These are phyloP conservation scores for Cryptosporidium tyzzeri DNA, from an alignment of 169 alveolate species.

Conservation along the genomic window DNA sequence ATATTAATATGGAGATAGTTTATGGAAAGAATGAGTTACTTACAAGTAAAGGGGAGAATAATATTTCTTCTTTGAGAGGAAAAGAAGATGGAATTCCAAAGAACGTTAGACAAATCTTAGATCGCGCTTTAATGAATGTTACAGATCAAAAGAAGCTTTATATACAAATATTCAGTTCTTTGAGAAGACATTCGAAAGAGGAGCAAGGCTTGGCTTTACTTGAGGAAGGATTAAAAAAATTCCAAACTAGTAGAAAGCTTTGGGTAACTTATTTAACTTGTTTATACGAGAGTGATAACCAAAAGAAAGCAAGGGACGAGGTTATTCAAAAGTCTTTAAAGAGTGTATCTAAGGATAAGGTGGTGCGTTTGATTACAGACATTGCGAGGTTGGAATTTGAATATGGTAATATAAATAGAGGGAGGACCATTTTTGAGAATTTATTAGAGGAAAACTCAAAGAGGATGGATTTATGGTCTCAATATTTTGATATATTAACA, in stretches of 20 bases:
- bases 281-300: constrained; percentile 40
- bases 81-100: constrained; percentile 5
- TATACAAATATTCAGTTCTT: constrained; percentile 37
- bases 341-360: constrained; percentile 40
- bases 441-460: constrained; percentile 85
- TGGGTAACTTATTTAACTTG: constrained; percentile 77
- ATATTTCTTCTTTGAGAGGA: not conserved
- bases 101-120: constrained; percentile 18
- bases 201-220: constrained; percentile 12
- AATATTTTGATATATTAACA: constrained; percentile 81
- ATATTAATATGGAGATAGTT: constrained; percentile 86
- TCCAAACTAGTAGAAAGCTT: constrained; percentile 68
- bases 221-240: constrained; percentile 47
- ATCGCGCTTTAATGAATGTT: constrained; percentile 63
- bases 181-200: constrained; percentile 7
- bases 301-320: constrained; percentile 51
- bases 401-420: constrained; percentile 83
- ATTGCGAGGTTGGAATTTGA: constrained; percentile 87
- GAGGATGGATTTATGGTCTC: constrained; percentile 88
- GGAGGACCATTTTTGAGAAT: constrained; percentile 86
- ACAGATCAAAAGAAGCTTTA: constrained; percentile 42
- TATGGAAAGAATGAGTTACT: constrained; percentile 77
- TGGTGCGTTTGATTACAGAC: constrained; percentile 74
- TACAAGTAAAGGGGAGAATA: not conserved
- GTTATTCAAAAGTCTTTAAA: constrained; percentile 49